These are phyloP conservation scores for Penicillium polonicum DNA, from an alignment of 2,329 filamentous ascomycete species.

Conservation along the genomic window DNA sequence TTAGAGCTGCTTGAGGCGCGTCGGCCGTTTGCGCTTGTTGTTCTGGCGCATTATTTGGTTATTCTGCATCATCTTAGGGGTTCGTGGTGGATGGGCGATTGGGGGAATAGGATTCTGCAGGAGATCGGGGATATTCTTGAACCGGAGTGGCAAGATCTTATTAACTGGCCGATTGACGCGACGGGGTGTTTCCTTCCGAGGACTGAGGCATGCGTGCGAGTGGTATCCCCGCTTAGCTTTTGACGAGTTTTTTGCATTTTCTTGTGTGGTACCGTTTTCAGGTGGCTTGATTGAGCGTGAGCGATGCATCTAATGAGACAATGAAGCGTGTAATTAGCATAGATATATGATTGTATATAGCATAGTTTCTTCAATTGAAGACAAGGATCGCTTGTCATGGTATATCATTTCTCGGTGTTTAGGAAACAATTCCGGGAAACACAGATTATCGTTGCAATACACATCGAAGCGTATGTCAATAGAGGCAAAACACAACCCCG, in stretches of 20 bases:
- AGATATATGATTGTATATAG: constrained; percentile 2
- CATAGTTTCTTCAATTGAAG: constrained; percentile 7
- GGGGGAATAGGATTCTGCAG: constrained; percentile 64
- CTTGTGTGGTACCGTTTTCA: background rate
- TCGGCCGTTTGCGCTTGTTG: constrained; percentile 43
- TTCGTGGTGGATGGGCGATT: constrained; percentile 70
- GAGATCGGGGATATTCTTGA: constrained; percentile 49
- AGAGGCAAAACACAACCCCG: background rate
- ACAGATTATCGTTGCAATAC: background rate
- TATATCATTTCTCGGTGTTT: background rate
- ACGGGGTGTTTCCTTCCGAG: constrained; percentile 30
- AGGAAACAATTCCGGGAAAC: background rate
- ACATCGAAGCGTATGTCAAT: background rate
- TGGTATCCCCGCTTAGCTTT: background rate
- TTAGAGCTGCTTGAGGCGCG: constrained; percentile 43
- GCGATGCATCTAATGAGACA: constrained; percentile 11
- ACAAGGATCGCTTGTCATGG: constrained; percentile 3
- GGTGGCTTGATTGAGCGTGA: background rate
- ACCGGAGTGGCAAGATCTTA: constrained; percentile 28
- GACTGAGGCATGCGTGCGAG: background rate
- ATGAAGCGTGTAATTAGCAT: constrained; percentile 8
- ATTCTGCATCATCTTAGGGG: constrained; percentile 59
- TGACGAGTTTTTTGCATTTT: constrained; percentile 9
- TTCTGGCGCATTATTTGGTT: constrained; percentile 47
- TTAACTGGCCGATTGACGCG: constrained; percentile 37